Evolutionary conservation across 768 basidiomycete species (phyloP), one percentile per base, ranked within the genome.

Genomic region (Pholiota molesta): DNA sequence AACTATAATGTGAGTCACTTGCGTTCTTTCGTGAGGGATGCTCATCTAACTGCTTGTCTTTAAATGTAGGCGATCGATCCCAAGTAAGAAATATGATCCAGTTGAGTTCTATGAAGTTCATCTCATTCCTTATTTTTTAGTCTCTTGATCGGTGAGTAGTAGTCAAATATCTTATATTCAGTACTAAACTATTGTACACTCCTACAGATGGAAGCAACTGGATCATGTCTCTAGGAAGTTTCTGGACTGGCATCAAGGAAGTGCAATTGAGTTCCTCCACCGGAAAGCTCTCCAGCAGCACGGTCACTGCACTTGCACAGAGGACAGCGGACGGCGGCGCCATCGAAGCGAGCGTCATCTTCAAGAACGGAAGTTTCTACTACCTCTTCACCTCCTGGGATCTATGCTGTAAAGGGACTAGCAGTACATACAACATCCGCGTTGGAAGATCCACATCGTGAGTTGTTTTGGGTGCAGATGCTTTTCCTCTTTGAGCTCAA

Each of bases 331-430:
- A 75, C 61, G 68, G 67, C 47, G 81, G 81, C 3, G 83, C 82
- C 16, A 78, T 84, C 55, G 85, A 87, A 66, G 84, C 81, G 19
- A 78, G 79, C 55, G 72, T 72, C 42, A 74, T 85, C 42, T 83
- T 73, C 70, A 78, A 83, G 65, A 67, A 68, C 62, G 76, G 77
- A 35, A 76, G 64, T 53, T 85, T 72, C 65, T 86, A 79, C 71
- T 87, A 86, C 64, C 74, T 87, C 17, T 87, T 87, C 71, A 77
- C 80, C 0, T 81, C 80, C 10, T 86, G 84, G 84, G 84, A 85
- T 63, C 72, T 71, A 2, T 86, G 84, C 71, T 85, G 85, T 70
- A 51, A 69, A 23, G 84, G 84, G 4, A 78, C 77, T 16, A 74
- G 71, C 10, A 83, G 83, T 71, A 86, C 84, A 0, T 86, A 86